Evolutionary conservation across 768 basidiomycete genomes (phyloP).

Genomic region (Leucosporidium yakuticum): DNA sequence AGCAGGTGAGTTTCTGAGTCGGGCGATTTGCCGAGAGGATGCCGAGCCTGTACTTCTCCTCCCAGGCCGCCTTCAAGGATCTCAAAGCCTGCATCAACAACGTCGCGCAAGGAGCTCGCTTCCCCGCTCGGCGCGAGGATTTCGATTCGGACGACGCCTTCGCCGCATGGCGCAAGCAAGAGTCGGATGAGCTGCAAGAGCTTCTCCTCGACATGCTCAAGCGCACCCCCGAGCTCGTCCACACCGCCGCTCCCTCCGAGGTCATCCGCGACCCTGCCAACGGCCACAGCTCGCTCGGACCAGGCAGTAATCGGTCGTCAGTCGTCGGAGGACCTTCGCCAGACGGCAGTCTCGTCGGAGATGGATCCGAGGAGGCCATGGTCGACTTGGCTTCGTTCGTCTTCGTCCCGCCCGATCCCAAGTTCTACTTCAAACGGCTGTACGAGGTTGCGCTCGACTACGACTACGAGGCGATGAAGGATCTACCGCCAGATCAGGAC

Average conservation of each 20-base stretch:
- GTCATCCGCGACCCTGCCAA: neutral
- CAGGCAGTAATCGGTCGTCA: neutral
- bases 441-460: constrained; percentile 72
- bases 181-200: constrained; percentile 78
- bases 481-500: constrained; percentile 88
- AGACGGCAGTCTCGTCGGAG: neutral
- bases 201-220: constrained; percentile 81
- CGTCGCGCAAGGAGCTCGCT: constrained; percentile 68
- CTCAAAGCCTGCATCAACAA: constrained; percentile 80
- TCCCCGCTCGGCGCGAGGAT: constrained; percentile 80
- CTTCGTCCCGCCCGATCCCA: constrained; percentile 82
- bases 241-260: constrained; percentile 50
- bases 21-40: neutral
- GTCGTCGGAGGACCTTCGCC: neutral
- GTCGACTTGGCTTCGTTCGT: constrained; percentile 44
- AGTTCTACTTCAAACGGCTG: constrained; percentile 74
- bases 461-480: constrained; percentile 84
- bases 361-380: neutral
- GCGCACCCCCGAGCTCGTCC: constrained; percentile 77
- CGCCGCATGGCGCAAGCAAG: constrained; percentile 72
- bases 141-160: constrained; percentile 77
- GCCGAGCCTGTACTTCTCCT: too few species aligned
- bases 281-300: constrained; percentile 1
- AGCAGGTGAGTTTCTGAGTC: constrained; percentile 50
- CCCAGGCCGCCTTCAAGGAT: constrained; percentile 31